Evolutionary conservation across 805 yeast species (phyloP).

Genomic region (Saccharomycopsis fibuligera): DNA sequence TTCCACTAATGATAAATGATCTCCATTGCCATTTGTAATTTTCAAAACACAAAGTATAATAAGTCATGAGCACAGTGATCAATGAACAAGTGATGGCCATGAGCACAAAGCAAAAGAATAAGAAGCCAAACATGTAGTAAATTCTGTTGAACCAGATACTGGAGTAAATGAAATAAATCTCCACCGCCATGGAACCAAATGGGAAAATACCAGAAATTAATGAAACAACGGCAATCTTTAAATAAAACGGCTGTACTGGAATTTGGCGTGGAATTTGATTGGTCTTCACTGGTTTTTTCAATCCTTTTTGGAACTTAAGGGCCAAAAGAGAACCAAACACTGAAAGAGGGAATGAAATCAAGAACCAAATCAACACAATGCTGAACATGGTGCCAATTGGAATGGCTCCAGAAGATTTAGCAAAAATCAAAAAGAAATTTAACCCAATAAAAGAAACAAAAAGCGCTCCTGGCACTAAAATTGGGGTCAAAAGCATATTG

Average conservation of each 20-base stretch:
- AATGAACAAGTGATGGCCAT: slow-evolving; percentile 77
- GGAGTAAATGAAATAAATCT: slow-evolving; percentile 84
- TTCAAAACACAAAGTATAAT: slow-evolving; percentile 81
- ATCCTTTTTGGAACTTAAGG: slow-evolving; percentile 43
- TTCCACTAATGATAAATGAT: slow-evolving; percentile 79
- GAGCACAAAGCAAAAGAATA: slow-evolving; percentile 79
- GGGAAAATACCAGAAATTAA: slow-evolving; percentile 87
- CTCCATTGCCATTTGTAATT: slow-evolving; percentile 99
- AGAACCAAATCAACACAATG: slow-evolving; percentile 76
- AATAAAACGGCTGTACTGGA: slow-evolving; percentile 83
- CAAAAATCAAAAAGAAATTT: slow-evolving; percentile 76
- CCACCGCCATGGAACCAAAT: slow-evolving; percentile 90
- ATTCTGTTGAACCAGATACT: slow-evolving; percentile 92
- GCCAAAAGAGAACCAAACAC: slow-evolving; percentile 78
- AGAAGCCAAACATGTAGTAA: slow-evolving; percentile 96
- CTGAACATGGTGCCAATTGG: slow-evolving; percentile 88
- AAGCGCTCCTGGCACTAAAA: slow-evolving; percentile 75
- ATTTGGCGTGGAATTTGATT: slow-evolving; percentile 96
- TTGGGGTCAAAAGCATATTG: slow-evolving; percentile 77
- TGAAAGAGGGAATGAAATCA: slow-evolving; percentile 79
- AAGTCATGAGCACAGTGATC: slow-evolving; percentile 73
- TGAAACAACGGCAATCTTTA: slow-evolving; percentile 60
- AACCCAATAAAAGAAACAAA: slow-evolving; percentile 59
- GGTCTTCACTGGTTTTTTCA: slow-evolving; percentile 75
- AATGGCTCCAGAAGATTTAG: slow-evolving; percentile 86